phyloP scores from a whole-genome alignment of 352 stramenopile genomes.

The Phytophthora sp. region DNA sequence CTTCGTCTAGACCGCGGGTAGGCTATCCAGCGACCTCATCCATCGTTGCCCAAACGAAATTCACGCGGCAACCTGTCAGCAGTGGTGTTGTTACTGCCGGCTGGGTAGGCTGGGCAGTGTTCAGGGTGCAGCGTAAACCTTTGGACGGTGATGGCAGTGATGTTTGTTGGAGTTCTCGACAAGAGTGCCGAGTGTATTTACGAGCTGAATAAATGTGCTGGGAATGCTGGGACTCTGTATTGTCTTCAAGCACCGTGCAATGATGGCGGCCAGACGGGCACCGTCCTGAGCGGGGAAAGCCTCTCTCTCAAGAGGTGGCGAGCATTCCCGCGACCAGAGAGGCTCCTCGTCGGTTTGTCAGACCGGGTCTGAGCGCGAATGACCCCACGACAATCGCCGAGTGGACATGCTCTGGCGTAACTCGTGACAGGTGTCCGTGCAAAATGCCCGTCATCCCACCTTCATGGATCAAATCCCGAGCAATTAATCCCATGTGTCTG shows the following conservation, averaged over 20 bases:
- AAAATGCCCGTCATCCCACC: slow-evolving; percentile 13
- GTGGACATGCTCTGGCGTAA: slow-evolving; percentile 1
- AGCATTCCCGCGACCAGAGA: not conserved
- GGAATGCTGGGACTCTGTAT: not conserved
- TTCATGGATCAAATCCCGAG: slow-evolving; percentile 26
- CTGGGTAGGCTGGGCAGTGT: too few relatives aligned
- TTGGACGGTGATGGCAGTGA: not conserved
- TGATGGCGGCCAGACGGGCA: not conserved
- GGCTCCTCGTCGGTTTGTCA: not conserved
- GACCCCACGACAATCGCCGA: slow-evolving; percentile 4
- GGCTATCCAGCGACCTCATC: slow-evolving; percentile 7
- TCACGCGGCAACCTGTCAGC: too few relatives aligned
- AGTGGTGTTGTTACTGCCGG: too few relatives aligned
- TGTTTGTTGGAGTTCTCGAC: not conserved
- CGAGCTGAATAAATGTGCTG: slow-evolving; percentile 8
- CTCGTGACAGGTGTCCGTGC: not conserved
- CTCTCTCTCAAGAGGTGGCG: not conserved
- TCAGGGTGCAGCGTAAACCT: not conserved
- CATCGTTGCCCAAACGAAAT: not conserved
- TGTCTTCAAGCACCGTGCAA: slow-evolving; percentile 12
- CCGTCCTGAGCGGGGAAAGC: not conserved
- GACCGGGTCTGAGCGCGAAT: not conserved
- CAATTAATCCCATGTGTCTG: slow-evolving; percentile 36
- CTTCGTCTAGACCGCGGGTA: too few relatives aligned
- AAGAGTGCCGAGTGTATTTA: not conserved